A percentile compares a stretch with the other conserved stretches of the same genome.
Conservation (phyloP, 1,139 yeast species). For the Suhomyces guaymorum region DNA sequence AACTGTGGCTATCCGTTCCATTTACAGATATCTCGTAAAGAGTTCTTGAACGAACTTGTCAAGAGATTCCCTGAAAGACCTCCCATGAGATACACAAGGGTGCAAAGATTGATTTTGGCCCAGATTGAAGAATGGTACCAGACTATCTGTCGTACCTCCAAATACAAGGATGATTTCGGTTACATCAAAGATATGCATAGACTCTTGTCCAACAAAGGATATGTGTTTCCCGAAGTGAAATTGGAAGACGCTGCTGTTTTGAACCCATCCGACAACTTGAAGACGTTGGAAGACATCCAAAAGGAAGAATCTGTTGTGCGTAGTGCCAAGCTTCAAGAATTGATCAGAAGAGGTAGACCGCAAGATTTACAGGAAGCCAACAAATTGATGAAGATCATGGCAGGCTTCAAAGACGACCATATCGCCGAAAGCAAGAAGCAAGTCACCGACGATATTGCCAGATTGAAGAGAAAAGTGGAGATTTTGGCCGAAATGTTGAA, state of each 20-base stretch:
- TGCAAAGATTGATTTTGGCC: slow-evolving; percentile 81
- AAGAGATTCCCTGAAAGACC: slow-evolving; percentile 95
- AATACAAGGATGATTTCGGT: slow-evolving; percentile 88
- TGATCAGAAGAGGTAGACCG: slow-evolving; percentile 93
- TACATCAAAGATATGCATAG: slow-evolving; percentile 96
- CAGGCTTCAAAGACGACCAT: slow-evolving; percentile 89
- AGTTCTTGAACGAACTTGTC: slow-evolving; percentile 89
- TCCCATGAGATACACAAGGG: slow-evolving; percentile 78
- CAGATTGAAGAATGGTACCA: slow-evolving; percentile 98
- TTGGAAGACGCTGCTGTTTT: slow-evolving; percentile 91
- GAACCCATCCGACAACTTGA: slow-evolving; percentile 86
- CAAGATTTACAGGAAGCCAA: slow-evolving; percentile 95
- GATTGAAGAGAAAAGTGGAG: slow-evolving; percentile 85
- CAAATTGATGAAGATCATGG: slow-evolving; percentile 95
- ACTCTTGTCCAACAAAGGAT: slow-evolving; percentile 80
- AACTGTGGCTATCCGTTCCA: slow-evolving; percentile 98
- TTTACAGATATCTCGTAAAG: slow-evolving; percentile 90
- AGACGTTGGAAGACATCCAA: slow-evolving; percentile 87
- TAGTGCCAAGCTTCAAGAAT: slow-evolving; percentile 91
- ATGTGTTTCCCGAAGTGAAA: slow-evolving; percentile 87
- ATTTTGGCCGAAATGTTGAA: slow-evolving; percentile 85
- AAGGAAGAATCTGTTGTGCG: slow-evolving; percentile 92
- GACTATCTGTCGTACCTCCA: slow-evolving; percentile 86
- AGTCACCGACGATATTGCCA: slow-evolving; percentile 81
- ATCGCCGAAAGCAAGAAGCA: slow-evolving; percentile 70